These are phyloP conservation scores for Abrus pulchellus DNA, from an alignment of 306 rosid genomes.

Conservation along the genomic window DNA sequence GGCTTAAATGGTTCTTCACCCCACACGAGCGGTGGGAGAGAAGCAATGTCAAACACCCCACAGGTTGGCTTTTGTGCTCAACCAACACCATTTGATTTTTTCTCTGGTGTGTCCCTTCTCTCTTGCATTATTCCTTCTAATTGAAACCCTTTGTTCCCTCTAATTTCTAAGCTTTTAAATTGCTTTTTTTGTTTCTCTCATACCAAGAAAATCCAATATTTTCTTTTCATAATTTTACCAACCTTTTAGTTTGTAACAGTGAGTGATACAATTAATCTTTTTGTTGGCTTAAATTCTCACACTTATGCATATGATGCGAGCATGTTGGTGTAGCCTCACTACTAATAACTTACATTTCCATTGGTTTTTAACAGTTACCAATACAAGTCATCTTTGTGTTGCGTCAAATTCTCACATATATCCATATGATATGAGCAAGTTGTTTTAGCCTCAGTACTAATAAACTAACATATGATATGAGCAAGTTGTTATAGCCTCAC, in stretches of 20 bases:
- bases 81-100: constrained; percentile 61
- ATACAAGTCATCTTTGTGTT: too few species aligned
- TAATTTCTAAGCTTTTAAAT: neutral
- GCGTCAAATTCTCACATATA: too few species aligned
- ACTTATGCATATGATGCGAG: neutral
- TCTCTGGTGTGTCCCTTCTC: constrained; percentile 61
- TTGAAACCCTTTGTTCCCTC: neutral
- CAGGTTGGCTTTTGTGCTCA: constrained; percentile 49
- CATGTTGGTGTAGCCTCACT: neutral
- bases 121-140: neutral
- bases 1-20: constrained; percentile 50
- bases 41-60: constrained; percentile 53
- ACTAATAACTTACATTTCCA: neutral
- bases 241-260: constrained; percentile 3
- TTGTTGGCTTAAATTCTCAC: neutral
- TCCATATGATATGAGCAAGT: too few species aligned
- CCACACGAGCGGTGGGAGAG: constrained; percentile 57
- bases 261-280: constrained; percentile 32
- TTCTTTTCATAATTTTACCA: neutral
- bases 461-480: neutral
- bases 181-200: neutral
- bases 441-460: too few species aligned
- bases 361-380: neutral
- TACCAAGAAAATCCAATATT: neutral
- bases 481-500: neutral